Percentiles rank a stretch among this genome's conserved stretches.
phyloP scores from a whole-genome alignment of 75 land plant genomes.

The Pinus tabuliformis region DNA sequence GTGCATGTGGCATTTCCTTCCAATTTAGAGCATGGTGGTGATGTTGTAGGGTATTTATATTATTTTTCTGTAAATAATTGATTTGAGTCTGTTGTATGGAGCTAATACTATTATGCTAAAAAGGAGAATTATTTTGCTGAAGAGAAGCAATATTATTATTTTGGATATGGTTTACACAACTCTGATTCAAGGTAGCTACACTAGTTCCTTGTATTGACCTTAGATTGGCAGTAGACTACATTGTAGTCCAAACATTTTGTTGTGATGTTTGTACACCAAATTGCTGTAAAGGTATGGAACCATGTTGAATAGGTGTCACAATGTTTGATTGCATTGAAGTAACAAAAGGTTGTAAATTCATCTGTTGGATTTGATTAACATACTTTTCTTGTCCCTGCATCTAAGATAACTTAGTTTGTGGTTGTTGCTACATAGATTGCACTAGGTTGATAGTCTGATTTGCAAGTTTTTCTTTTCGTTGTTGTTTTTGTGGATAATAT shows the following conservation, averaged over 20 bases:
- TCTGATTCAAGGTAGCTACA: conserved; percentile 27
- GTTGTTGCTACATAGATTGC: conserved; percentile 20
- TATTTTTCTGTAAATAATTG: too few relatives aligned
- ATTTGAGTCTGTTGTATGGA: too few relatives aligned
- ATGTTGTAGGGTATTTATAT: too few relatives aligned
- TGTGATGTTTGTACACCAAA: conserved; percentile 29
- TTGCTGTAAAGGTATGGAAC: conserved; percentile 36
- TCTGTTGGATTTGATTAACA: conserved; percentile 46
- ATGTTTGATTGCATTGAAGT: conserved; percentile 31
- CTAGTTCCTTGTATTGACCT: conserved; percentile 52
- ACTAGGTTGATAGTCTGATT: conserved; percentile 8
- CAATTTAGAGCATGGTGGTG: too few relatives aligned
- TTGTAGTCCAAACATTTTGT: conserved; percentile 34
- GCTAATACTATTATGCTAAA: too few relatives aligned
- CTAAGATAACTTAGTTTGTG: conserved; percentile 36
- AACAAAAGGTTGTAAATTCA: conserved; percentile 39
- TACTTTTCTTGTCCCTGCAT: conserved; percentile 29
- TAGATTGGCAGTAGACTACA: conserved; percentile 41
- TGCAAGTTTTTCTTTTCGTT: conserved; percentile 11
- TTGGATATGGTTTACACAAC: too few relatives aligned
- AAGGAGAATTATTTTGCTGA: too few relatives aligned
- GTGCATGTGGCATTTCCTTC: too few relatives aligned
- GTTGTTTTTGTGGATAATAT: conserved; percentile 15
- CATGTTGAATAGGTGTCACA: conserved; percentile 33
- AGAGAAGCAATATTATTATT: too few relatives aligned